Evolutionary conservation across 2,329 filamentous ascomycete genomes (phyloP).

Genomic region (Diaporthe sp.): DNA sequence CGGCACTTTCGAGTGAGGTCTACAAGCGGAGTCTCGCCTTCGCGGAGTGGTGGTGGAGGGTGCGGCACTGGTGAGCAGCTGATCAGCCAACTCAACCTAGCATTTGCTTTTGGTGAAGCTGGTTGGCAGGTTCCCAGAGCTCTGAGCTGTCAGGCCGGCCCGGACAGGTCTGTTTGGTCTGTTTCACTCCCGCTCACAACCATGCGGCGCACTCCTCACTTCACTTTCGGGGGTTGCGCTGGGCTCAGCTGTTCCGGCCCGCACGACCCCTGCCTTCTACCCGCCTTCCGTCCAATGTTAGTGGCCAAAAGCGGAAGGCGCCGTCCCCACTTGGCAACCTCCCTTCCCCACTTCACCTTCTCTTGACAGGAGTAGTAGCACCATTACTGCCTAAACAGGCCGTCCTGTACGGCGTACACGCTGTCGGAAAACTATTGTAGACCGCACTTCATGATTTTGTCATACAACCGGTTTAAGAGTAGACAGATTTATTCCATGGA

Average conservation of each 20-base stretch:
- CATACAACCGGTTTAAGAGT: too few relatives aligned
- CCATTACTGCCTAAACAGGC: not conserved
- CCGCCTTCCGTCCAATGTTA: not conserved
- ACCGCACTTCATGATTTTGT: too few relatives aligned
- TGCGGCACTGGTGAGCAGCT: conserved; percentile 23
- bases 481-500: too few relatives aligned
- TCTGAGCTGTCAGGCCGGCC: conserved; percentile 9
- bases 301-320: conserved; percentile 16
- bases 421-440: not conserved
- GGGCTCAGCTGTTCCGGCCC: conserved; percentile 10
- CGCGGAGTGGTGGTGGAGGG: conserved; percentile 1
- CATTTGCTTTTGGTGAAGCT: not conserved
- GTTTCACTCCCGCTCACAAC: conserved; percentile 3
- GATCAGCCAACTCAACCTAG: conserved; percentile 15
- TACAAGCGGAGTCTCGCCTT: not conserved
- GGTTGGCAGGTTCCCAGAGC: conserved; percentile 17
- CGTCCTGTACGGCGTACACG: not conserved
- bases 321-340: not conserved
- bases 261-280: conserved; percentile 10
- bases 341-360: not conserved
- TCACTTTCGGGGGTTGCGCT: not conserved
- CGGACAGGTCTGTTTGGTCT: conserved; percentile 18
- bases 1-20: conserved; percentile 5
- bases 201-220: not conserved
- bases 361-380: not conserved